Base-by-base conservation (phyloP, 805 yeast species). In the Schwanniomyces vanrijiae region DNA sequence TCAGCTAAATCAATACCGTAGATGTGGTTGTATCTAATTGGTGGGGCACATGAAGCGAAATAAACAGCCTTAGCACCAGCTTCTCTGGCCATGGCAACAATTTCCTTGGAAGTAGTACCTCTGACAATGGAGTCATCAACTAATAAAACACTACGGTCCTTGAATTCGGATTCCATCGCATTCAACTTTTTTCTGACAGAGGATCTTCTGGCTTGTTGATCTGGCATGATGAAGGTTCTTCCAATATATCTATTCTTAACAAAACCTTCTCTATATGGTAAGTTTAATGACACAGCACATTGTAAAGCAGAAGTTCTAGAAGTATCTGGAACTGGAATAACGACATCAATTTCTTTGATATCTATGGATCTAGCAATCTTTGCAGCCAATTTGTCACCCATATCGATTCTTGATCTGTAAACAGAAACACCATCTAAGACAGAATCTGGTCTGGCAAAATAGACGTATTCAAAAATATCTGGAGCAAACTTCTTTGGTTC, bases 1-100 rank as follows among this genome's bases (percentile, higher is more conserved):
- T 94, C 98, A 24, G 99, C 98, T 51, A 94, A 79, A 72, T 94
- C 99, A 55, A 94, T 94, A 65, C 99, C 99, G 66, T 94, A 94
- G 49, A 94, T 90, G 65, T 94, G 99, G 71, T 94, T 94, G 70
- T 76, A 83, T 68, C 99, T 82, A 59, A 94, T 94, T n/a, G 97
- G 95, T 24, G 99, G 99, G 13, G 99, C 96, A 62, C 97, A 94
- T 21, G 96, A 88, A 0, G 99, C 99, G 66, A 94, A 86, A 65
- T 82, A 92, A n/a, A 94, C 99, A 58, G 83, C 86, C 51, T 81
- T 84, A 39, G 99, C 99, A 48, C 99, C 99, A 4, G 98, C 96
- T 67, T 94, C 99, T 58, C 87, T 81, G n/a, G 99, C 99, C 99
- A 94, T 94, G 55, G 84, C 86, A 28, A 94, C 96, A 55, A 94